Conservation (phyloP, 805 yeast species). For the Cyberlindnera maritima region DNA sequence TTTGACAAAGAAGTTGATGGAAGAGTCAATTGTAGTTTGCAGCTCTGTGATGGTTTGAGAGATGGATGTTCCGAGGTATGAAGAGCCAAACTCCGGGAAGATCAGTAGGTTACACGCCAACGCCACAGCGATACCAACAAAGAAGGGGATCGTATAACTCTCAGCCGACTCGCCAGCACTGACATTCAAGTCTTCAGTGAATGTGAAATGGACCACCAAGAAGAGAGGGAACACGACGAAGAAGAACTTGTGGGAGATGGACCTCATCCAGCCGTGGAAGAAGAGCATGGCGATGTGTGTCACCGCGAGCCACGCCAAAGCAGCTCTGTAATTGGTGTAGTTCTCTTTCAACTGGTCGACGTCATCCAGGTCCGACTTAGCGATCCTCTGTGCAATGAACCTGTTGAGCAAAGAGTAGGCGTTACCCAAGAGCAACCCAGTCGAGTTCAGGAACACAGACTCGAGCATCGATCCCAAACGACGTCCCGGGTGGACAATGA, state of each 20-base stretch:
- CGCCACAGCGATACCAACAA: slow-evolving; percentile 43
- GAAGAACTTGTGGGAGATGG: slow-evolving; percentile 44
- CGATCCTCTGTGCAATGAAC: slow-evolving; percentile 38
- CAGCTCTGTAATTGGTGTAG: slow-evolving; percentile 35
- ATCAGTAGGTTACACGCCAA: slow-evolving; percentile 40
- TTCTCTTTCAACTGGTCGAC: slow-evolving; percentile 29
- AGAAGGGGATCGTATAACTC: slow-evolving; percentile 42
- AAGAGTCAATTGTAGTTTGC: slow-evolving; percentile 36
- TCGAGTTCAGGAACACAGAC: slow-evolving; percentile 36
- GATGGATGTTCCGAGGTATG: slow-evolving; percentile 43
- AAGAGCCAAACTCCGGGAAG: slow-evolving; percentile 53
- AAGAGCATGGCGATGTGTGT: slow-evolving; percentile 46
- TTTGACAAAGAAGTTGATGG: slow-evolving; percentile 37
- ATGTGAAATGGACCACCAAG: slow-evolving; percentile 48
- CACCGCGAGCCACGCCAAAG: slow-evolving; percentile 42
- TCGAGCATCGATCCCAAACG: slow-evolving; percentile 47
- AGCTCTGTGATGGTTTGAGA: slow-evolving; percentile 38
- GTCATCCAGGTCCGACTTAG: slow-evolving; percentile 23
- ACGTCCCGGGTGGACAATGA: slow-evolving; percentile 49
- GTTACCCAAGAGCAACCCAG: slow-evolving; percentile 42
- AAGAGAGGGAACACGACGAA: slow-evolving; percentile 47
- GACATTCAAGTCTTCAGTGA: slow-evolving; percentile 34
- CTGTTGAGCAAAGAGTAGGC: slow-evolving; percentile 41
- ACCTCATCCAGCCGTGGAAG: slow-evolving; percentile 48
- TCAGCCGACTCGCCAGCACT: slow-evolving; percentile 33